These are phyloP conservation scores for Aspergillus nomiae DNA, from an alignment of 2,329 filamentous ascomycete species.

Conservation along the genomic window DNA sequence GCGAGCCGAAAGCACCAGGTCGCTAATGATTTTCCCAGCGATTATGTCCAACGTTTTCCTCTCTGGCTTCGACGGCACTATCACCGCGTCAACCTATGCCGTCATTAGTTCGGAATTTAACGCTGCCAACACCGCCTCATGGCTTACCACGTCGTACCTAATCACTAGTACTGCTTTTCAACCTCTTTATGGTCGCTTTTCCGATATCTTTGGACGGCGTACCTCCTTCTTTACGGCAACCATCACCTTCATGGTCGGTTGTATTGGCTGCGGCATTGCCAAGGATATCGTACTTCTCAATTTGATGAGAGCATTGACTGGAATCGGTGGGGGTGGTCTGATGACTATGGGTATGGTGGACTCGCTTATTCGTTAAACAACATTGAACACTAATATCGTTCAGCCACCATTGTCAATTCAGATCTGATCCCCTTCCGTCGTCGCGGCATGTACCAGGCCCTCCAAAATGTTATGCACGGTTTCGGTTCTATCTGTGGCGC, in stretches of 20 bases:
- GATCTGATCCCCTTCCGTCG: constrained; percentile 74
- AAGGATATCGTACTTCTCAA: constrained; percentile 70
- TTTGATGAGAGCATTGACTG: constrained; percentile 68
- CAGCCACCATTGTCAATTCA: constrained; percentile 67
- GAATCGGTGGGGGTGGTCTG: constrained; percentile 71
- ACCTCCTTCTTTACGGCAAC: constrained; percentile 65
- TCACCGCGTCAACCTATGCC: constrained; percentile 48
- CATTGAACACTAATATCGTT: not conserved
- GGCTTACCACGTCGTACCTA: constrained; percentile 64
- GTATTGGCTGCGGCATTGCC: constrained; percentile 69
- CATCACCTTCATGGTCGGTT: constrained; percentile 65
- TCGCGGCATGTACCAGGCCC: constrained; percentile 71
- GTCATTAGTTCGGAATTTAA: constrained; percentile 52
- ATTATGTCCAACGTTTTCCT: constrained; percentile 68
- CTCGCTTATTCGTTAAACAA: not conserved
- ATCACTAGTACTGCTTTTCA: constrained; percentile 69
- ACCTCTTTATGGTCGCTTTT: constrained; percentile 71
- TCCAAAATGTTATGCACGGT: constrained; percentile 62
- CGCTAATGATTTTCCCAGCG: constrained; percentile 34
- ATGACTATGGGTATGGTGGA: constrained; percentile 58
- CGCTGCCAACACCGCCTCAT: constrained; percentile 48
- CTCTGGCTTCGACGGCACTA: constrained; percentile 54
- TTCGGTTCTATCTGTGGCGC: constrained; percentile 63
- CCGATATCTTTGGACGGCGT: constrained; percentile 66
- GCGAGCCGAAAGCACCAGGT: not conserved